These are phyloP conservation scores for Flaveria linearis DNA, from an alignment of 129 eudicot genomes.

Conservation along the genomic window DNA sequence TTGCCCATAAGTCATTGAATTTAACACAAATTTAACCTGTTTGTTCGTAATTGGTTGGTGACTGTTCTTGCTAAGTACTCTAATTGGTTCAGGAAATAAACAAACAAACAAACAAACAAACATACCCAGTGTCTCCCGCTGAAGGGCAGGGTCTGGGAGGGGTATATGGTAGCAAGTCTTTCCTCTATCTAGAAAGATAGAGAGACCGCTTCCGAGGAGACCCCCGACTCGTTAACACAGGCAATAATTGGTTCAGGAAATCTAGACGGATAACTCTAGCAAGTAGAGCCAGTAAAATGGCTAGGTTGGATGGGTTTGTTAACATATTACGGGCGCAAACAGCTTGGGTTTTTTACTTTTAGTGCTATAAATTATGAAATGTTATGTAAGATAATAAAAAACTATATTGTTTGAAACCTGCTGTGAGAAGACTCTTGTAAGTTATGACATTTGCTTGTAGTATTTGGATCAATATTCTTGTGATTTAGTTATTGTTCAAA, in stretches of 20 bases:
- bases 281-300: no score
- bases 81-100: neutral
- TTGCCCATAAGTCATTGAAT: neutral
- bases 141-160: no score
- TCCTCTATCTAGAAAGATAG: no score
- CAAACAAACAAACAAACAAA: no score
- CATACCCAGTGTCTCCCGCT: no score
- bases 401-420: neutral
- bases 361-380: neutral
- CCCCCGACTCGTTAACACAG: no score
- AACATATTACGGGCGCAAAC: neutral
- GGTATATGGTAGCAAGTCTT: no score
- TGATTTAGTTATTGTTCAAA: neutral
- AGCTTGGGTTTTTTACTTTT: neutral
- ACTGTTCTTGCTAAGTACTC: neutral
- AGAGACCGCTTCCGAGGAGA: no score
- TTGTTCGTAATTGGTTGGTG: no score
- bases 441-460: conserved; percentile 1
- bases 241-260: neutral
- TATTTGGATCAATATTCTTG: conserved; percentile 2
- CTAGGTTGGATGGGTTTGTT: neutral
- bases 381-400: neutral
- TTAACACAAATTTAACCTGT: no score
- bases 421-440: neutral
- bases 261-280: neutral